Conservation (phyloP, 768 basidiomycete genomes). For the Flagelloscypha sp. region DNA sequence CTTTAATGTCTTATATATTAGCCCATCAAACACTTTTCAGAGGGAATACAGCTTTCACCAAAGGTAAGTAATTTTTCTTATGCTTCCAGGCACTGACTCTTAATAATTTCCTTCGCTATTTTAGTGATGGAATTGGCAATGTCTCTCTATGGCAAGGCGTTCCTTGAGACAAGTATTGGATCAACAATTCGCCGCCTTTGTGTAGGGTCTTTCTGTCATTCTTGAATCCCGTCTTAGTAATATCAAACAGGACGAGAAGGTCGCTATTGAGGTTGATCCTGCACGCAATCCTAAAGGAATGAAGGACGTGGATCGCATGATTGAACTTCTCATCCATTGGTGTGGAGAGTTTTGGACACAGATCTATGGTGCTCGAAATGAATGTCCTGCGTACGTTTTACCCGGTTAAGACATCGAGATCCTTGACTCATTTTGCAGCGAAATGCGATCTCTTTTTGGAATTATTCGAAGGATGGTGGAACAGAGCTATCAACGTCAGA, state of each 20-base stretch:
- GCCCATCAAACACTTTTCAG: conserved; percentile 72
- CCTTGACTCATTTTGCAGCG: conserved; percentile 33
- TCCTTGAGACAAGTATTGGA: conserved; percentile 77
- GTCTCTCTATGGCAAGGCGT: conserved; percentile 71
- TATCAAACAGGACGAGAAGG: too few species aligned
- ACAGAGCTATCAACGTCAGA: conserved; percentile 44
- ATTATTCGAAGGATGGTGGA: conserved; percentile 70
- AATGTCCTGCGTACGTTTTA: conserved; percentile 65
- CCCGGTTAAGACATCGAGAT: neutral
- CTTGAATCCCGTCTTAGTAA: too few species aligned
- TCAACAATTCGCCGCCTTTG: conserved; percentile 59
- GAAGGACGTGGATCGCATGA: conserved; percentile 59
- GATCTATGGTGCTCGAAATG: conserved; percentile 63
- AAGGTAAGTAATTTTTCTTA: too few species aligned
- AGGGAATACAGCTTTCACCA: conserved; percentile 61
- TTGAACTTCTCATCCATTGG: conserved; percentile 68
- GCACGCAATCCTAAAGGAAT: conserved; percentile 50
- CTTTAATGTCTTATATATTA: conserved; percentile 18
- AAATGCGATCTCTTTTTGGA: conserved; percentile 62
- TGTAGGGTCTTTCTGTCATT: too few species aligned
- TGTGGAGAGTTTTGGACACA: conserved; percentile 74
- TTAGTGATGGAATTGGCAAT: conserved; percentile 76
- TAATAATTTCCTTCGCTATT: too few species aligned
- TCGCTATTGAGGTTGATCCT: conserved; percentile 80
- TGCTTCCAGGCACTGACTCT: too few species aligned